Conservation (phyloP, 73 alveolate genomes). For the Symbiodinium natans region DNA sequence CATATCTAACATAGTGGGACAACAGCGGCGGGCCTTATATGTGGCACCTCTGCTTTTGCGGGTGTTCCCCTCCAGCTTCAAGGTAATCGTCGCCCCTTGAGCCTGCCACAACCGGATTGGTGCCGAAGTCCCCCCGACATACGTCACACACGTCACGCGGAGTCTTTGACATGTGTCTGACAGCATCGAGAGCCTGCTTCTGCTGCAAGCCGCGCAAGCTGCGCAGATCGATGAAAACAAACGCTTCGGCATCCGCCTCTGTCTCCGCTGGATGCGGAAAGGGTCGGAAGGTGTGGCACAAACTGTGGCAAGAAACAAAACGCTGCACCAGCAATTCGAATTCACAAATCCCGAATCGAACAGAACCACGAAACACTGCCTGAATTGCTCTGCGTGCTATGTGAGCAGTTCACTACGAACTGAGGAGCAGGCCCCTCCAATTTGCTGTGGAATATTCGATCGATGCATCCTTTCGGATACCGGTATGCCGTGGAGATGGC, state of each 20-base stretch:
- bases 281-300: background rate
- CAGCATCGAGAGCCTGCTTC: background rate
- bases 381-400: too few species aligned
- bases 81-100: constrained; percentile 74
- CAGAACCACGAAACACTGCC: too few species aligned
- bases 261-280: background rate
- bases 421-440: background rate
- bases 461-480: background rate
- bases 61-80: constrained; percentile 42
- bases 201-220: constrained; percentile 87
- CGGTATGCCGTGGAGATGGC: too few species aligned
- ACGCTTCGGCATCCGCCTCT: constrained; percentile 79
- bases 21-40: constrained; percentile 23
- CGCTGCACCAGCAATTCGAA: too few species aligned
- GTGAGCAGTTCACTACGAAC: too few species aligned
- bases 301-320: background rate
- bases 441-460: background rate
- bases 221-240: constrained; percentile 46
- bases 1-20: background rate
- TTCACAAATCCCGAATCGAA: too few species aligned
- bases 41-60: constrained; percentile 42
- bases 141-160: background rate
- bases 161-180: background rate
- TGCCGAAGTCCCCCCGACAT: background rate
- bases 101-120: constrained; percentile 37